Evolutionary conservation across 2,329 filamentous ascomycete species (phyloP), one percentile per base, ranked within the genome.

Genomic region (Paecilomyces formosus): DNA sequence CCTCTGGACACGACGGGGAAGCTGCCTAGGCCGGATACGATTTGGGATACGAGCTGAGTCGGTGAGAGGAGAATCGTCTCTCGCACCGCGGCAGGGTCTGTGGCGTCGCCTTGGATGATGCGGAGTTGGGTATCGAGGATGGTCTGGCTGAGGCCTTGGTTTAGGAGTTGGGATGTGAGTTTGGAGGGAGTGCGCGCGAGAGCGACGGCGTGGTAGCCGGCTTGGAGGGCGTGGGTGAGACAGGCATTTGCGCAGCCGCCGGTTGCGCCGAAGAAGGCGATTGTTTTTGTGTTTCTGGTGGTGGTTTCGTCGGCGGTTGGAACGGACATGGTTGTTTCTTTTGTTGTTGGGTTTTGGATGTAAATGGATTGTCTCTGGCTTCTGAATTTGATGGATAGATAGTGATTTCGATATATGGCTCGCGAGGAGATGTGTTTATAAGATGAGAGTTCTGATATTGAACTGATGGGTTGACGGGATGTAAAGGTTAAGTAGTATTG

Each of bases 241-340:
- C 75, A 74, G 28, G 74, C 65, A 53, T 76, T 71, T 35, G 75
- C 73, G 61, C 76, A 77, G 54, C 79, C 81, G 57, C 79, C 79
- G 22, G 80, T 82, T 24, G 80, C 79, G 53, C 81, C 81, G 61
- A 83, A 76, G 70, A 83, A 82, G 49, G 79, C 77, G 57, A 82
- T 65, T 31, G 74, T 77, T 54, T 26, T 26, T 2, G 18, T 26
- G 18, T 21, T 51, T 15, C 11, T 3, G n/a, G 49, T 51, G 1
- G 49, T 18, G 18, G 49, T 26, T 26, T 26, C 24, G 2, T 26
- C 24, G 24, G 24, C 3, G 24, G 24, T 26, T 26, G 24, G 24
- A 6, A 26, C 24, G 24, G 24, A 51, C 49, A 51, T 51, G 33
- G 33, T 39, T 13, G 12, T 15, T 39, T 39, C 12, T 39, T 13